Evolutionary conservation across 1,284 basidiomycete genomes (phyloP), one percentile per base, ranked within the genome.

Genomic region (Nidula niveotomentosa): DNA sequence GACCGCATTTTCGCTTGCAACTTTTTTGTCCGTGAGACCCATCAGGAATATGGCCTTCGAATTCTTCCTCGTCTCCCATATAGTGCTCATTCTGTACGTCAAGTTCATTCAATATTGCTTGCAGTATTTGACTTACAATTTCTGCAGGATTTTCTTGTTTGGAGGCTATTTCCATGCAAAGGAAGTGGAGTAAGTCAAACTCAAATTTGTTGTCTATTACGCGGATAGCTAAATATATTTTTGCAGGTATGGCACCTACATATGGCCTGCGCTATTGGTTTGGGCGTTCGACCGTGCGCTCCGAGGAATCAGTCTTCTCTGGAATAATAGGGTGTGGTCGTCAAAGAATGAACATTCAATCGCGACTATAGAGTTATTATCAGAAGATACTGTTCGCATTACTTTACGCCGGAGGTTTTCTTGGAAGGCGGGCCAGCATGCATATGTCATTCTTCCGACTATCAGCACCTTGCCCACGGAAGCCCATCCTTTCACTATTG

Each of bases 401-500:
- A 68, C 67, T n/a, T 54, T 72, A 23, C 56, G 57, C 39, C 65
- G 69, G 35, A 59, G 56, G 36, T 61, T 70, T 45, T 60, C 55
- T 9, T 72, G 70, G 69, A 63, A 48, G 10, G 65, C 70, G 36
- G 70, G 69, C 18, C 70, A 72, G 54, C 69, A 71, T 51, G 70
- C 69, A 33, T 72, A 72, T 55, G 56, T 72, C 51, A 68, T 64
- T 41, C 46, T 72, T 36, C 70, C 69, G 6, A 62, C 67, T 2
- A 61, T 71, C 41, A 70, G 69, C 59, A 62, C 50, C 36, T 49
- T 71, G 12, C 69, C 70, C 12, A 66, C 64, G n/a, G 70, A 72
- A 56, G 66, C 69, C 15, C 70, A 72, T 56, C 70, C 70, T 17
- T 72, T 72, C 56, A 69, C 66, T 15, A 72, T 72, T 53, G 65